Evolutionary conservation across 108 stramenopile genomes (phyloP).

Genomic region (Cyclostephanos tholiformis): DNA sequence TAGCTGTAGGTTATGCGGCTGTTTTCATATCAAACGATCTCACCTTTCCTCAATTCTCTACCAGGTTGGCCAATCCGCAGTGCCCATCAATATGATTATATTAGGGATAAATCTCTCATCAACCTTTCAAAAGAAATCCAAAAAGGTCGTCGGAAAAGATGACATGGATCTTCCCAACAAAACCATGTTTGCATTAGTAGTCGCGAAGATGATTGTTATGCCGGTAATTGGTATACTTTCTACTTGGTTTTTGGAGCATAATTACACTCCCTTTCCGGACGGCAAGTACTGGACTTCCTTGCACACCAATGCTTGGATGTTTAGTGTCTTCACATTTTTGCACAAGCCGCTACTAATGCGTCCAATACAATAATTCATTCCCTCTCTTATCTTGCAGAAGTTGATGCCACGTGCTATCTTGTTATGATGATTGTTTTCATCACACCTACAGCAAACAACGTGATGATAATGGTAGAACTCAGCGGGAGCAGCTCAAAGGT

Average conservation of each 20-base stretch:
- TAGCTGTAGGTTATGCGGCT: background rate
- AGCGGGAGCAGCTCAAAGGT: constrained; percentile 62
- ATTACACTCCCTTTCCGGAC: constrained; percentile 63
- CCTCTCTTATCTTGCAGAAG: constrained; percentile 42
- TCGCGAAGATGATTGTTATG: constrained; percentile 87
- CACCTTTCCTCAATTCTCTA: background rate
- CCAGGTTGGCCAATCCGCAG: constrained; percentile 75
- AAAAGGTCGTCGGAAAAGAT: constrained; percentile 22
- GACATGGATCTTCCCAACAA: constrained; percentile 44
- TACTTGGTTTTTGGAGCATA: constrained; percentile 54
- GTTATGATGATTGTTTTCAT: constrained; percentile 87
- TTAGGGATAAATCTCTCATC: constrained; percentile 79
- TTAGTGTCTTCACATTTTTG: background rate
- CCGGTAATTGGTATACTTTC: constrained; percentile 70
- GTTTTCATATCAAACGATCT: background rate
- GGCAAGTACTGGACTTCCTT: constrained; percentile 20
- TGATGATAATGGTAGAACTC: constrained; percentile 92
- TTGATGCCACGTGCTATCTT: constrained; percentile 79
- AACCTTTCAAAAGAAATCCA: constrained; percentile 41
- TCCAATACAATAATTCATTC: background rate
- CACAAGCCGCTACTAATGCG: background rate
- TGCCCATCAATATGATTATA: constrained; percentile 91
- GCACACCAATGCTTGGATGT: background rate
- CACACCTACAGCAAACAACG: constrained; percentile 90
- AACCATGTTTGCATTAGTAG: constrained; percentile 63